Evolutionary conservation across 1,139 yeast genomes (phyloP).

Genomic region (Suhomyces terraborum): DNA sequence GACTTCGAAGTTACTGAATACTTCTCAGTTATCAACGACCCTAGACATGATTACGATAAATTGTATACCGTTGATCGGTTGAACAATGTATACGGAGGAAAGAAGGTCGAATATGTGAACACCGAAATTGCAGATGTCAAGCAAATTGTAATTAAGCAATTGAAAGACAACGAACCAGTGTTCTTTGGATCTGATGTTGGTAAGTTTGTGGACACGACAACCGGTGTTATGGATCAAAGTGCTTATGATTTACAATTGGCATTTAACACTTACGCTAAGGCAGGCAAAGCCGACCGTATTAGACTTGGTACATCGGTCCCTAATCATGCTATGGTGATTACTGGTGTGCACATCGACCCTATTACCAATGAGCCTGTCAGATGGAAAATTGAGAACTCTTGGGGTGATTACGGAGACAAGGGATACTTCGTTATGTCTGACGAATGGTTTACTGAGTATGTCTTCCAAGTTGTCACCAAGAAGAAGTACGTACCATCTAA

Average conservation of each 20-base stretch:
- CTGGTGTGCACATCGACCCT: conserved; percentile 63
- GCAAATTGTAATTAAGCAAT: conserved; percentile 61
- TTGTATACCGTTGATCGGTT: conserved; percentile 70
- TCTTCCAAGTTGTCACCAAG: conserved; percentile 76
- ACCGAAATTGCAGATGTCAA: conserved; percentile 60
- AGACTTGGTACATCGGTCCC: conserved; percentile 59
- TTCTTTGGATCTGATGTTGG: conserved; percentile 88
- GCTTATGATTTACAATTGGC: conserved; percentile 71
- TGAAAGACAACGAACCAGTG: conserved; percentile 71
- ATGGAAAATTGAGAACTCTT: conserved; percentile 84
- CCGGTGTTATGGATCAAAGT: conserved; percentile 70
- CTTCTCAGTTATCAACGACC: conserved; percentile 76
- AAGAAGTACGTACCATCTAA: conserved; percentile 50
- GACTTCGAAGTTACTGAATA: conserved; percentile 53
- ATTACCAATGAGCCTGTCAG: conserved; percentile 54
- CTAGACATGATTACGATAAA: conserved; percentile 66
- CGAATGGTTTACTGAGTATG: conserved; percentile 79
- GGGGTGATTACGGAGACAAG: conserved; percentile 79
- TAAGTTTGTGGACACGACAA: conserved; percentile 56
- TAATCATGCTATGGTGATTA: conserved; percentile 88
- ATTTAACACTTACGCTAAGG: conserved; percentile 51
- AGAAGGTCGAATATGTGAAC: conserved; percentile 69
- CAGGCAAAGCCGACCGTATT: conserved; percentile 56
- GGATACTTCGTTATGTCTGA: conserved; percentile 83
- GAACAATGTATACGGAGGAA: conserved; percentile 70